Conservation (phyloP, 495 filamentous ascomycete genomes). For the Staphylotrichum tortipilum region DNA sequence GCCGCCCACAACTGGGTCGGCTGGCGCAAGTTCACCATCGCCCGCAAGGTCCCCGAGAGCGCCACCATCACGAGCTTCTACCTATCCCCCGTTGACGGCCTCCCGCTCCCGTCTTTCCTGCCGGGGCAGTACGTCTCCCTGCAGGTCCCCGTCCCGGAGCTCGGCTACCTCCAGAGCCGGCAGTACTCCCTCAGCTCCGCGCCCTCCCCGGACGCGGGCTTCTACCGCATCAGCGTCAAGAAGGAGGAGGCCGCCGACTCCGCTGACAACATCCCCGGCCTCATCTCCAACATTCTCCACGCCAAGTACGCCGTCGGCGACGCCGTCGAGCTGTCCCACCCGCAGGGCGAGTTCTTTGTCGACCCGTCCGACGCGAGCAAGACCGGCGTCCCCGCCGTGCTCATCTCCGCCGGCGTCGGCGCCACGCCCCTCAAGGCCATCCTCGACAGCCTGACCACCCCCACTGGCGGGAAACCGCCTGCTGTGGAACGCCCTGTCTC, state of each 20-base stretch:
- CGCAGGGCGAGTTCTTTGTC: conserved; percentile 61
- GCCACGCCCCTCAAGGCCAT: conserved; percentile 60
- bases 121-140: conserved; percentile 67
- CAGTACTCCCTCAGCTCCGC: conserved; percentile 62
- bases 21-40: conserved; percentile 60
- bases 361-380: conserved; percentile 29
- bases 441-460: conserved; percentile 40
- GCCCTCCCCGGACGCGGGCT: conserved; percentile 24
- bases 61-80: conserved; percentile 56
- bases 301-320: conserved; percentile 51
- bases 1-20: conserved; percentile 45
- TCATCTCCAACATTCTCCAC: conserved; percentile 64
- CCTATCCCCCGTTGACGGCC: conserved; percentile 52
- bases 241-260: conserved; percentile 44
- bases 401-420: conserved; percentile 63
- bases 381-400: conserved; percentile 46
- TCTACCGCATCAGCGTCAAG: conserved; percentile 67
- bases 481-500: conserved; percentile 43
- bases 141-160: conserved; percentile 46
- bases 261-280: conserved; percentile 44
- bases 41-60: conserved; percentile 50
- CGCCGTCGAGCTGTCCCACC: conserved; percentile 55
- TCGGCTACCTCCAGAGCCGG: conserved; percentile 53
- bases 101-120: conserved; percentile 48
- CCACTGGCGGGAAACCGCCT: conserved; percentile 1